Evolutionary conservation across 768 basidiomycete genomes (phyloP).

Genomic region (Mycena belliarum): DNA sequence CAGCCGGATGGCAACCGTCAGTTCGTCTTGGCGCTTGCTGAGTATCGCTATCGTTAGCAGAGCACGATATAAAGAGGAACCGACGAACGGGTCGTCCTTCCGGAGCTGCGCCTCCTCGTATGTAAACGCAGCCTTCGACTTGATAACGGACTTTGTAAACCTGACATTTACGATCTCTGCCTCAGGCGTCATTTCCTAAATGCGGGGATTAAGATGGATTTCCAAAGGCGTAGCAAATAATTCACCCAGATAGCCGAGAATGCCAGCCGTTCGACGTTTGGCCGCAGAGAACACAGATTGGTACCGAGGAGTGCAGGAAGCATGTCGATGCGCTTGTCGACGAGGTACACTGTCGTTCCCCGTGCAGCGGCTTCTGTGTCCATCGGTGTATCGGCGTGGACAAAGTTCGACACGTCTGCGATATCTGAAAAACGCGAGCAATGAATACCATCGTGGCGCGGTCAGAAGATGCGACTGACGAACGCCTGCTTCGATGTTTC

Average conservation of each 20-base stretch:
- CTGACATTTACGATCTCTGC: conserved; percentile 89
- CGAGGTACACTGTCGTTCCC: conserved; percentile 96
- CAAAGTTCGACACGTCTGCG: conserved; percentile 97
- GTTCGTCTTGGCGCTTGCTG: conserved; percentile 75
- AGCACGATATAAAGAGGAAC: background rate
- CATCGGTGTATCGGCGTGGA: conserved; percentile 91
- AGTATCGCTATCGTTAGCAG: background rate
- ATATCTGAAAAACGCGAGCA: conserved; percentile 62
- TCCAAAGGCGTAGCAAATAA: background rate
- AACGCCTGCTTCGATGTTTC: conserved; percentile 96
- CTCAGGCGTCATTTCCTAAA: conserved; percentile 83
- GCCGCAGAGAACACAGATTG: conserved; percentile 90
- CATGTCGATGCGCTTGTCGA: conserved; percentile 99
- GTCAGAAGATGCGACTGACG: conserved; percentile 59
- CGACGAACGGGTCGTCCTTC: conserved; percentile 84
- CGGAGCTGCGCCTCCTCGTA: conserved; percentile 95
- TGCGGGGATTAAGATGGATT: conserved; percentile 13
- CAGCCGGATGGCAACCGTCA: conserved; percentile 84
- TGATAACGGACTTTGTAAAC: conserved; percentile 95
- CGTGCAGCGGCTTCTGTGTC: conserved; percentile 93
- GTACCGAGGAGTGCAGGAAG: conserved; percentile 91
- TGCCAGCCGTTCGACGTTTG: conserved; percentile 90
- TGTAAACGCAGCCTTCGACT: conserved; percentile 94
- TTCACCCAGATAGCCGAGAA: conserved; percentile 95
- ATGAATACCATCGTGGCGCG: background rate